Evolutionary conservation across 2,329 filamentous ascomycete genomes (phyloP), one percentile per base, ranked within the genome.

Genomic region (Paecilomyces variotii): DNA sequence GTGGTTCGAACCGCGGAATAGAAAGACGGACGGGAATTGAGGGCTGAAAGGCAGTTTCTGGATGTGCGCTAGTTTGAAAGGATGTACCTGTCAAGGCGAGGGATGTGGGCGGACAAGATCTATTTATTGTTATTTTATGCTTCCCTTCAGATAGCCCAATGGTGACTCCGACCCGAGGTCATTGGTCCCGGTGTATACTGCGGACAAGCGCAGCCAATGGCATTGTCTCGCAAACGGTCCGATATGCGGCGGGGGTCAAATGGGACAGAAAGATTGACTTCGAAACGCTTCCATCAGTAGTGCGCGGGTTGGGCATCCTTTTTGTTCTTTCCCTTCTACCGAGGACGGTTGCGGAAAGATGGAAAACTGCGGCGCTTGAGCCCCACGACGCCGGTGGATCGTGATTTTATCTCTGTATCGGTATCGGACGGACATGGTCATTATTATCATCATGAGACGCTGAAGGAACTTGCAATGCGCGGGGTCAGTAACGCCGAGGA

Each of bases 361-460:
- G 55, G 55, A 56, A 49, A 56, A 27, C 82, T 74, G 72, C 85
- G 39, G 39, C 39, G 14, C n/a, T 24, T 19, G 39, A 45, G 39
- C 39, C 39, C 39, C 39, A 14, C 39, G 39, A 45, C 39, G 39
- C n/a, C 39, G 14, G 39, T 24, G 39, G 39, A 45, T 45, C 39
- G 39, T 45, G 39, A 45, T 19, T 19, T 19, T 19, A 19, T 45
- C 39, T 45, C n/a, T 45, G 39, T 45, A 45, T 24, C 39, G 39
- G 39, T 45, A 45, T 24, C 39, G 39, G 39, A 45, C 39, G 39
- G 39, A 45, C 39, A 14, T 45, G 14, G 9, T 32, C 30, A 32
- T 32, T 32, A 19, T 32, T 10, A 32, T 32, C 11, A 19, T 45
- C 39, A 45, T 45, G 39, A 14, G 19, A 72, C n/a, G n/a, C 4